phyloP scores from a whole-genome alignment of 805 yeast genomes.

The Pichia pseudocactophila region DNA sequence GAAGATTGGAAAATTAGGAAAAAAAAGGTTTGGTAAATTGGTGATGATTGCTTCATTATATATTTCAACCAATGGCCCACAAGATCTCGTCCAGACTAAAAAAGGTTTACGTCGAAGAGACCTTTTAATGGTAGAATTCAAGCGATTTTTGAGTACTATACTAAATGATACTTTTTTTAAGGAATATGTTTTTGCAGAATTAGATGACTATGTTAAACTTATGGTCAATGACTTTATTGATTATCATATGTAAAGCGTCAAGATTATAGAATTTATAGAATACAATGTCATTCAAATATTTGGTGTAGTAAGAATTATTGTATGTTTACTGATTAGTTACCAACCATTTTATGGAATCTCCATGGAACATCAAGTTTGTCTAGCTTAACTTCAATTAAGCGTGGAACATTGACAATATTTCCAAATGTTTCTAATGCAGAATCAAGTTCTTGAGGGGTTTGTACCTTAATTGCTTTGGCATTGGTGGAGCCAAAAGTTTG shows the following conservation, averaged over 20 bases:
- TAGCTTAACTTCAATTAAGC: constrained; percentile 52
- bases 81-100: constrained; percentile 12
- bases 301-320: no score
- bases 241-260: constrained; percentile 18
- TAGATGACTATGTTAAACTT: constrained; percentile 25
- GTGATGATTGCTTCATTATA: constrained; percentile 15
- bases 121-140: constrained; percentile 22
- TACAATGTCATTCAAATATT: no score
- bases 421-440: constrained; percentile 30
- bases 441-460: constrained; percentile 32
- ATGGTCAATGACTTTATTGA: constrained; percentile 27
- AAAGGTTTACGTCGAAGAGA: constrained; percentile 16
- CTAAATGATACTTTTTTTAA: constrained; percentile 21
- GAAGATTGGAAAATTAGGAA: constrained; percentile 3
- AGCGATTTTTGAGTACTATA: constrained; percentile 22
- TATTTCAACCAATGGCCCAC: constrained; percentile 11
- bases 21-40: constrained; percentile 14
- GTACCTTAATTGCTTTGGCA: constrained; percentile 26
- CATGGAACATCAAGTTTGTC: constrained; percentile 57
- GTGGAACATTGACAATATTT: constrained; percentile 14
- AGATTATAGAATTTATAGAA: no score
- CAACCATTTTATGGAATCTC: constrained; percentile 40
- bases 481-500: constrained; percentile 51
- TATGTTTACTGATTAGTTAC: constrained; percentile 8
- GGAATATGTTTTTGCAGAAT: constrained; percentile 15